These are phyloP conservation scores for Mycena vulgaris DNA, from an alignment of 768 basidiomycete species.

Conservation along the genomic window DNA sequence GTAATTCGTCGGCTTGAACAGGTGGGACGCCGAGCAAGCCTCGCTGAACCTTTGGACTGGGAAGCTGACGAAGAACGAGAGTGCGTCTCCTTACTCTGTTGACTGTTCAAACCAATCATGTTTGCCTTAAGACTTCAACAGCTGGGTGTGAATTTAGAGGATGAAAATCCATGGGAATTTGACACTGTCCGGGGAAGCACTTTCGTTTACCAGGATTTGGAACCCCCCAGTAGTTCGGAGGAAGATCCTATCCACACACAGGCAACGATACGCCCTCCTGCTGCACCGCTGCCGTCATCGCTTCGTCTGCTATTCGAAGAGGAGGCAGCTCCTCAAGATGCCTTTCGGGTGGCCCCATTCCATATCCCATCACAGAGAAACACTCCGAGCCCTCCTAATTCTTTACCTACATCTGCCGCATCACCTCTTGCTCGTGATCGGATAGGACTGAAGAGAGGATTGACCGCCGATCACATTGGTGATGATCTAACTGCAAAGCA, in stretches of 20 bases:
- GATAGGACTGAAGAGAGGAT: slow-evolving; percentile 49
- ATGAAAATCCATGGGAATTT: slow-evolving; percentile 78
- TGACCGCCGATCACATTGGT: slow-evolving; percentile 46
- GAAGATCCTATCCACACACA: slow-evolving; percentile 23
- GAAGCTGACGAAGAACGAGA: slow-evolving; percentile 77
- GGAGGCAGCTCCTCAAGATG: slow-evolving; percentile 55
- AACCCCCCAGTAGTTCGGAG: slow-evolving; percentile 3
- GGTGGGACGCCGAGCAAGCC: slow-evolving; percentile 83
- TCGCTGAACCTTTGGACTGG: slow-evolving; percentile 81
- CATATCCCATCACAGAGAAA: slow-evolving; percentile 44
- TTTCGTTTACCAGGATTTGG: slow-evolving; percentile 13
- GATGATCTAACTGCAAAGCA: slow-evolving; percentile 64
- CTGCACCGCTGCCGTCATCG: slow-evolving; percentile 73
- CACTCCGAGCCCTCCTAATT: slow-evolving; percentile 44
- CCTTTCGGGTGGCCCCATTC: slow-evolving; percentile 59
- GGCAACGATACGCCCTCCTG: slow-evolving; percentile 47
- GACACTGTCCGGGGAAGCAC: slow-evolving; percentile 72
- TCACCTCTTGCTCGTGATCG: slow-evolving; percentile 57
- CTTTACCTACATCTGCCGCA: slow-evolving; percentile 42
- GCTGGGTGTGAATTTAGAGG: slow-evolving; percentile 45
- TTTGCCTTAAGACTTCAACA: slow-evolving; percentile 36
- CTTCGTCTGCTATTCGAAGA: slow-evolving; percentile 86
- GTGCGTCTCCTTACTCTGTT: slow-evolving; percentile 48
- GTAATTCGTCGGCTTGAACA: slow-evolving; percentile 84
- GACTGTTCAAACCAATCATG: slow-evolving; percentile 1